Percentiles rank a stretch among this genome's conserved stretches.
Conservation (phyloP, 2,329 filamentous ascomycete genomes). For the Arthrobotrys sphaeroides region DNA sequence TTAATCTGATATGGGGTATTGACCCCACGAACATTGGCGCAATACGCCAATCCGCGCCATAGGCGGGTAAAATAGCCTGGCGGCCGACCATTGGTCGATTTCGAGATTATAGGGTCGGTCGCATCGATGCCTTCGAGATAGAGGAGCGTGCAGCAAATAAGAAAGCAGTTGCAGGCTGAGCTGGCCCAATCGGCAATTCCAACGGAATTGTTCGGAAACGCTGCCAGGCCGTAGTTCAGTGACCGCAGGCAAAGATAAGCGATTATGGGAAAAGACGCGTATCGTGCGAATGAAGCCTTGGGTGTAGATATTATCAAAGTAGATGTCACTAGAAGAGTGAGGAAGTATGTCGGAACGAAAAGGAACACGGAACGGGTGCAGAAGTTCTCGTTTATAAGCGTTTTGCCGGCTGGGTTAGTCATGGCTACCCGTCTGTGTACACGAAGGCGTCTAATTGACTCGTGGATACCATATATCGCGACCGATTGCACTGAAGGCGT, state of each 20-base stretch:
- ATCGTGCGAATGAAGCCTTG: constrained; percentile 24
- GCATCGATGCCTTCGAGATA: constrained; percentile 25
- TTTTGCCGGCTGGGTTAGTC: background rate
- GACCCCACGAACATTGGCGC: constrained; percentile 33
- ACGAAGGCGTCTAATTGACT: too few relatives aligned
- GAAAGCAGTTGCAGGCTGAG: constrained; percentile 13
- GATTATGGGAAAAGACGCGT: constrained; percentile 32
- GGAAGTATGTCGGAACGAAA: constrained; percentile 11
- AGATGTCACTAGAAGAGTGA: constrained; percentile 14
- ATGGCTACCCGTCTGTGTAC: background rate
- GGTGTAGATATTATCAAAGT: constrained; percentile 36
- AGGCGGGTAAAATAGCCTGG: constrained; percentile 39
- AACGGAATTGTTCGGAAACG: constrained; percentile 24
- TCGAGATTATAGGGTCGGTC: constrained; percentile 35
- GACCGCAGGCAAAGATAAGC: constrained; percentile 12
- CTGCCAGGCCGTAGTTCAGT: background rate
- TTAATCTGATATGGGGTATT: constrained; percentile 43
- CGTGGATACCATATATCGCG: too few relatives aligned
- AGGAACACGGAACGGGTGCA: constrained; percentile 14
- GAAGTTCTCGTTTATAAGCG: constrained; percentile 29
- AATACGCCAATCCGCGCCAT: constrained; percentile 33
- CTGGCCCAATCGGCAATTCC: constrained; percentile 18
- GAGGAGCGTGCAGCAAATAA: constrained; percentile 2
- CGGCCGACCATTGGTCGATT: constrained; percentile 15
- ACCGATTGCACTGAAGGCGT: background rate